phyloP scores from a whole-genome alignment of 75 land plant genomes.

The Chamaecyparis obtusa region DNA sequence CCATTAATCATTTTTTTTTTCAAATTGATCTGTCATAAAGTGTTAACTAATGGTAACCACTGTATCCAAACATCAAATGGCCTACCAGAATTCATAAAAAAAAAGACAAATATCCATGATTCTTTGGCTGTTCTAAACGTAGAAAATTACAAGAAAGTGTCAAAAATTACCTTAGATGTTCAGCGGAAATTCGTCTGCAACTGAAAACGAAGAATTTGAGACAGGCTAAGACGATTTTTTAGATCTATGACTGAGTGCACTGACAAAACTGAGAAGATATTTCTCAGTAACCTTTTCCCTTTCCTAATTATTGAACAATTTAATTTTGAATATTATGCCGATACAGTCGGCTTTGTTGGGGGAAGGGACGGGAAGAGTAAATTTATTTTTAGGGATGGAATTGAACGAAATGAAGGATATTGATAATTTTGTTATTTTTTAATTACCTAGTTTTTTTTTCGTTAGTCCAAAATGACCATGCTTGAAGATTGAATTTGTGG shows the following conservation, averaged over 20 bases:
- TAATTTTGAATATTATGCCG: too few relatives aligned
- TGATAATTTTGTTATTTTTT: too few relatives aligned
- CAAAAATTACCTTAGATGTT: neutral
- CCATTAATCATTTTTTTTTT: neutral
- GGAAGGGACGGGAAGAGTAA: too few relatives aligned
- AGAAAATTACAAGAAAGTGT: neutral
- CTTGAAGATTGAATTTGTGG: too few relatives aligned
- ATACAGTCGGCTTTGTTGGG: too few relatives aligned
- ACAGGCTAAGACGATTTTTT: neutral
- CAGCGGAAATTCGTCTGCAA: neutral
- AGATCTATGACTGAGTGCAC: neutral
- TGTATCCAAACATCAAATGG: neutral
- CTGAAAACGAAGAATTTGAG: neutral
- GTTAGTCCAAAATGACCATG: too few relatives aligned
- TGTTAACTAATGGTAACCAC: neutral
- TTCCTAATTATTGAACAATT: too few relatives aligned
- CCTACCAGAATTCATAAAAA: neutral
- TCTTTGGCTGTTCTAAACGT: neutral
- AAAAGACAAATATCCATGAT: neutral
- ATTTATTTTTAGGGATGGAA: too few relatives aligned
- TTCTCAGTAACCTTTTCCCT: too few relatives aligned
- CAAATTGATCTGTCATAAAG: neutral
- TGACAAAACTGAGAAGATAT: neutral
- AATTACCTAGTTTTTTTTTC: too few relatives aligned
- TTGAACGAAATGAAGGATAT: too few relatives aligned